These are phyloP conservation scores for Galerina sulciceps DNA, from an alignment of 768 basidiomycete genomes.

Conservation along the genomic window DNA sequence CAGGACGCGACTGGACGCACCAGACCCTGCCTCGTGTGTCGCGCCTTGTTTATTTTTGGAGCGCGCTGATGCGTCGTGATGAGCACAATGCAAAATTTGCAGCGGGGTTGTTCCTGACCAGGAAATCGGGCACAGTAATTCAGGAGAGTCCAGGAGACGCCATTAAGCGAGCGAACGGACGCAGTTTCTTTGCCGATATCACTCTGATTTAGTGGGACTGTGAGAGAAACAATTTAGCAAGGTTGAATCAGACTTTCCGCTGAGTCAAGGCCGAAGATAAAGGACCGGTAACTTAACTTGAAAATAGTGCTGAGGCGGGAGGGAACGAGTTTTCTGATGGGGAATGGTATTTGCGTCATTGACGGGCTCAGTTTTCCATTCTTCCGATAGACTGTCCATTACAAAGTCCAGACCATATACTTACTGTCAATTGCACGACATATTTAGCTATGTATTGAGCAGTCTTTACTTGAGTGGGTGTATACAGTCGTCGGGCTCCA, in stretches of 20 bases:
- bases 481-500: too few species aligned
- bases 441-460: too few species aligned
- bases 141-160: background rate
- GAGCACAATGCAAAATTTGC: background rate
- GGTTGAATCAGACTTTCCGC: background rate
- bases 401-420: too few species aligned
- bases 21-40: background rate
- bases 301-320: background rate
- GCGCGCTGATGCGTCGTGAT: background rate
- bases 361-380: too few species aligned
- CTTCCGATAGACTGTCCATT: too few species aligned
- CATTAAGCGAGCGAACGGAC: background rate
- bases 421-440: too few species aligned
- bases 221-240: background rate
- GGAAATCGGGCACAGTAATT: background rate
- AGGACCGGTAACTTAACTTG: background rate
- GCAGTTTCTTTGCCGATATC: background rate
- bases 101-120: background rate
- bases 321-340: too few species aligned
- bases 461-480: too few species aligned
- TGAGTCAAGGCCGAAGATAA: conserved; percentile 1
- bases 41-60: background rate
- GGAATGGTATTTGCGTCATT: too few species aligned
- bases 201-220: background rate
- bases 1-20: background rate